Base-by-base conservation (phyloP, 371 early-diverging fungal genomes). In the Chytridiales sp. region DNA sequence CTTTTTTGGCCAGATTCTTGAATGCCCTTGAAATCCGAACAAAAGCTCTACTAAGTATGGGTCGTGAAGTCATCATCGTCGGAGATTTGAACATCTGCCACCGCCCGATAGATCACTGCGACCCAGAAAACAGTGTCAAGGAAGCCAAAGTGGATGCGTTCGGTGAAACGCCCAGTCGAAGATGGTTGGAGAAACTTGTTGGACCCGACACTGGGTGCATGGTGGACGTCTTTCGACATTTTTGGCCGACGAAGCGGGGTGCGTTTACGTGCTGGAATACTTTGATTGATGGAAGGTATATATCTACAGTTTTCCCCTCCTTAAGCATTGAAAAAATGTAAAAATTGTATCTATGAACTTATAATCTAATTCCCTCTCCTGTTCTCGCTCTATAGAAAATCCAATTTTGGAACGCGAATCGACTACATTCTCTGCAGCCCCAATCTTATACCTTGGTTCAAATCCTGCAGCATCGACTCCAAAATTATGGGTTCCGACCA, bases 1-100 rank as follows among this genome's bases (percentile, higher is more conserved):
- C 39, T 39, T 39, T 39, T 39, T 39, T 13, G 34, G 27, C 59
- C 75, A 84, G 79, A 43, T 87, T 86, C 63, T 82, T 85, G 55
- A 58, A 58, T 9, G 77, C 80, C 6, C 68, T 89, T 13, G 72
- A 78, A 51, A 55, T 72, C 11, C 77, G 87, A 1, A 75, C 86
- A 1, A 76, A 74, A 4, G 68, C 66, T 5, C 69, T 84, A 11
- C 21, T 81, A n/a, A 53, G 67, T 8, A 67, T 72, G 15, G 88
- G 87, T 0, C 77, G 83, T 30, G 64, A 87, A 26, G 87, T 91
- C 0, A 68, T 93, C 2, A 64, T 94, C 0, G 78, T 82, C 15
- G 95, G 93, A 0, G 93, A 92, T 59, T 75, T 92, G 31, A 92
- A 94, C 62, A 83, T 89, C 0, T 70, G 80, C n/a, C 90, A 87